Conservation (phyloP, 768 basidiomycete species). For the Lactarius vividus region DNA sequence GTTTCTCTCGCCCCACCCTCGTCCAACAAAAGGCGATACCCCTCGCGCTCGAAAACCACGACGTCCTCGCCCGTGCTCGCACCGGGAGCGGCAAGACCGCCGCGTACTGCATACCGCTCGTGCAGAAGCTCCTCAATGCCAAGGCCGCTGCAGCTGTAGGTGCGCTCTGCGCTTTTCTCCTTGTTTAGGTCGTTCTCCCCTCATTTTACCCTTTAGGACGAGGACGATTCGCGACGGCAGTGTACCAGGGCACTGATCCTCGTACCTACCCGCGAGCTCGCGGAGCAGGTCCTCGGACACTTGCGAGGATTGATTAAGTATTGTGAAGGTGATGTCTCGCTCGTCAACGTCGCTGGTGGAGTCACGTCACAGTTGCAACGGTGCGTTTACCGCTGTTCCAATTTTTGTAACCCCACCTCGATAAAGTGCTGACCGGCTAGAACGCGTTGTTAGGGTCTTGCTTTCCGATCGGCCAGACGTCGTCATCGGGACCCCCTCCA, state of each 20-base stretch:
- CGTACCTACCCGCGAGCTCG: constrained; percentile 89
- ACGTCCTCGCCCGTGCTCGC: constrained; percentile 90
- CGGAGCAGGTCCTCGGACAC: constrained; percentile 82
- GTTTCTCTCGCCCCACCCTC: constrained; percentile 87
- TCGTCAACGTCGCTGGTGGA: constrained; percentile 77
- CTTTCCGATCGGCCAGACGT: constrained; percentile 76
- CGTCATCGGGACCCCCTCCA: constrained; percentile 75
- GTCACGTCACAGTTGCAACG: constrained; percentile 68
- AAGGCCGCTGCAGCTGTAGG: constrained; percentile 64
- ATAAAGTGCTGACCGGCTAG: background rate
- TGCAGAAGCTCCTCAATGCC: constrained; percentile 80
- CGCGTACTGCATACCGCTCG: constrained; percentile 88
- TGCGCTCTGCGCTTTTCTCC: constrained; percentile 13
- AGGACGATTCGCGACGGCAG: constrained; percentile 36
- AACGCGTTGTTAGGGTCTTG: constrained; percentile 38
- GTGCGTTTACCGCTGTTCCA: constrained; percentile 39
- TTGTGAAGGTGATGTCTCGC: constrained; percentile 70
- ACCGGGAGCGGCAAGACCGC: constrained; percentile 98
- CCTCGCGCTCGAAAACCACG: constrained; percentile 80
- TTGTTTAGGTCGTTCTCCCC: background rate
- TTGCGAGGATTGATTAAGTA: constrained; percentile 65
- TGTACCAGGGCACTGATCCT: constrained; percentile 75
- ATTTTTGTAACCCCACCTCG: background rate
- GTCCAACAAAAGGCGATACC: constrained; percentile 93
- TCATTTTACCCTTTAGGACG: background rate